These are phyloP conservation scores for Tricladium varicosporioides DNA, from an alignment of 2,329 filamentous ascomycete species.

Conservation along the genomic window DNA sequence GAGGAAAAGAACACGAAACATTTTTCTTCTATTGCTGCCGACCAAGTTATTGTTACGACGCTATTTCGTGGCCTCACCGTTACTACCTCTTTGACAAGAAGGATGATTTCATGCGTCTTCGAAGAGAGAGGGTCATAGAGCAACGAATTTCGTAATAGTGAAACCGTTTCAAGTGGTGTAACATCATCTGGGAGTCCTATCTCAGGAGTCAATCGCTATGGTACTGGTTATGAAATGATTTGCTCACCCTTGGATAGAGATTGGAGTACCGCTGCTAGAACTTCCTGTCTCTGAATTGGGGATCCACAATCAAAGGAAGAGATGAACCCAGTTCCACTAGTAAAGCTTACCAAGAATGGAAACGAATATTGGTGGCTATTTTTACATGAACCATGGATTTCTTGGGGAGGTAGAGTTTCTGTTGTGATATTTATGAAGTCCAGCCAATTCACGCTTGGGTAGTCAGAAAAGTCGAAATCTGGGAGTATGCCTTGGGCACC, in stretches of 20 bases:
- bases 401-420: neutral
- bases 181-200: neutral
- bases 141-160: neutral
- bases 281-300: neutral
- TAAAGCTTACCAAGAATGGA: neutral
- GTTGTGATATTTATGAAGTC: neutral
- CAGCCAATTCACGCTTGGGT: neutral
- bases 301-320: neutral
- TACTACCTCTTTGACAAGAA: neutral
- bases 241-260: neutral
- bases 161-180: neutral
- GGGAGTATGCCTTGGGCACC: neutral
- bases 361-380: neutral
- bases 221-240: neutral
- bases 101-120: neutral
- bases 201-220: neutral
- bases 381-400: neutral
- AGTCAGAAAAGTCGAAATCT: neutral
- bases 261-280: neutral
- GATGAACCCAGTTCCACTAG: neutral
- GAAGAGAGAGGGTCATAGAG: neutral
- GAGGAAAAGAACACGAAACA: neutral
- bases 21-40: neutral
- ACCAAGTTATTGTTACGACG: neutral
- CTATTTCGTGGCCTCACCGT: neutral